phyloP scores from a whole-genome alignment of 345 rosid species.

The Physaria fendleri region DNA sequence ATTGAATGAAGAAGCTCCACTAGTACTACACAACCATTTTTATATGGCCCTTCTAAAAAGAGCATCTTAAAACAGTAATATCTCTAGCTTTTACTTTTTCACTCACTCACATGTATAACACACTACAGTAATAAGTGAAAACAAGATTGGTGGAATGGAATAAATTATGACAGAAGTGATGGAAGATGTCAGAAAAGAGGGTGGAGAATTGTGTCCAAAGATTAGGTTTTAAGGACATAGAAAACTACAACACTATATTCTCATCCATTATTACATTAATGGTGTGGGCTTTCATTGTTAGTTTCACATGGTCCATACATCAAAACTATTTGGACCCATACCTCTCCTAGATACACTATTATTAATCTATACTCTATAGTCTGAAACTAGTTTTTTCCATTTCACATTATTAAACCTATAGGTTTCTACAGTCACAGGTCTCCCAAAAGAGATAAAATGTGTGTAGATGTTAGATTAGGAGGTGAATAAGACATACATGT shows the following conservation, averaged over 20 bases:
- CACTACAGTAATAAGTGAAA: neutral
- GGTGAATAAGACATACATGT: slow-evolving; percentile 21
- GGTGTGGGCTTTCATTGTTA: slow-evolving; percentile 32
- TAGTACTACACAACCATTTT: slow-evolving; percentile 11
- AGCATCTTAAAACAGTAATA: slow-evolving; percentile 12
- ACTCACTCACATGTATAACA: slow-evolving; percentile 20
- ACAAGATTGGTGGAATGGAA: slow-evolving; percentile 8
- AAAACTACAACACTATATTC: slow-evolving; percentile 23
- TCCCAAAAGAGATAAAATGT: neutral
- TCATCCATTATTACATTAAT: slow-evolving; percentile 19
- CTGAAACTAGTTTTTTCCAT: neutral
- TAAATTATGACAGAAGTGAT: slow-evolving; percentile 19
- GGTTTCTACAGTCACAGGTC: slow-evolving; percentile 19
- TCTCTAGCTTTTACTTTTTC: slow-evolving; percentile 4
- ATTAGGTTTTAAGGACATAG: slow-evolving; percentile 27
- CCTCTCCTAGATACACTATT: slow-evolving; percentile 12
- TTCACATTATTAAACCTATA: slow-evolving; percentile 18
- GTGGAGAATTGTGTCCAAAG: slow-evolving; percentile 12
- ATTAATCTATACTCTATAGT: neutral
- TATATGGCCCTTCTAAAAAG: neutral
- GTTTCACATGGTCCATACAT: slow-evolving; percentile 27
- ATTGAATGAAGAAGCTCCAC: slow-evolving; percentile 25
- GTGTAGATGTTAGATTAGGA: slow-evolving; percentile 14
- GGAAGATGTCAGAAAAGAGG: slow-evolving; percentile 30
- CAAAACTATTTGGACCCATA: slow-evolving; percentile 20